phyloP scores from a whole-genome alignment of 164 flowering plant species.

The Berberis vulgaris region DNA sequence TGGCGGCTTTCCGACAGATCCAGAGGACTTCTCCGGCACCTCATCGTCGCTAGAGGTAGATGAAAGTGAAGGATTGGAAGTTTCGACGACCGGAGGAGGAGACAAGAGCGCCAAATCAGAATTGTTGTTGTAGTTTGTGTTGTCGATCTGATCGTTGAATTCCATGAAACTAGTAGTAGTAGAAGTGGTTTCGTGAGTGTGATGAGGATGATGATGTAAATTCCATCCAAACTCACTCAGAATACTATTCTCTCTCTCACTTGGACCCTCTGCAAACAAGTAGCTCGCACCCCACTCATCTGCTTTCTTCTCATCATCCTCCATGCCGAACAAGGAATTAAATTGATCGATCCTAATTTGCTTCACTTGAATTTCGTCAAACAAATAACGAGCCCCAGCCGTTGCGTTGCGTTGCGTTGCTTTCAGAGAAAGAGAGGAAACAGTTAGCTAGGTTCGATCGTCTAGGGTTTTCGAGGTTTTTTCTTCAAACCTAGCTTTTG shows the following conservation, averaged over 20 bases:
- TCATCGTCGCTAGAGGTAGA: conserved; percentile 46
- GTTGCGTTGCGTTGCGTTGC: too few relatives aligned
- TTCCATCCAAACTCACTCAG: conserved; percentile 53
- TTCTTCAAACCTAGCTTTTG: too few relatives aligned
- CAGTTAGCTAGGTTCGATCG: too few relatives aligned
- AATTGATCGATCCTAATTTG: too few relatives aligned
- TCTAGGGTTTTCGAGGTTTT: too few relatives aligned
- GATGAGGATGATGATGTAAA: conserved; percentile 10
- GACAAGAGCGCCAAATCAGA: conserved; percentile 16
- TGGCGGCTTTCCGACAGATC: conserved; percentile 26
- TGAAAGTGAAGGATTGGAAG: conserved; percentile 8
- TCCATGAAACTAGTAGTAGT: background rate
- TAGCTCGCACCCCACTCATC: conserved; percentile 9
- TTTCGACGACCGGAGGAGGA: background rate
- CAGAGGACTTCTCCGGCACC: conserved; percentile 46
- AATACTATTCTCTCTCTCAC: conserved; percentile 27
- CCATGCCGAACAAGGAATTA: background rate
- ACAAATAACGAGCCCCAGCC: too few relatives aligned
- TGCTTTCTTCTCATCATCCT: conserved; percentile 1
- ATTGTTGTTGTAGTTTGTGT: conserved; percentile 7
- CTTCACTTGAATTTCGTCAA: too few relatives aligned
- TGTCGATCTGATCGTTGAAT: conserved; percentile 7
- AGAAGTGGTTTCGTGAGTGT: background rate
- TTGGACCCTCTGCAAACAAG: conserved; percentile 18
- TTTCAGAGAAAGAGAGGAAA: too few relatives aligned